Percentiles rank a stretch among this genome's conserved stretches.
These are phyloP conservation scores for Starmerella scarabaei DNA, from an alignment of 805 yeast genomes.

Conservation along the genomic window DNA sequence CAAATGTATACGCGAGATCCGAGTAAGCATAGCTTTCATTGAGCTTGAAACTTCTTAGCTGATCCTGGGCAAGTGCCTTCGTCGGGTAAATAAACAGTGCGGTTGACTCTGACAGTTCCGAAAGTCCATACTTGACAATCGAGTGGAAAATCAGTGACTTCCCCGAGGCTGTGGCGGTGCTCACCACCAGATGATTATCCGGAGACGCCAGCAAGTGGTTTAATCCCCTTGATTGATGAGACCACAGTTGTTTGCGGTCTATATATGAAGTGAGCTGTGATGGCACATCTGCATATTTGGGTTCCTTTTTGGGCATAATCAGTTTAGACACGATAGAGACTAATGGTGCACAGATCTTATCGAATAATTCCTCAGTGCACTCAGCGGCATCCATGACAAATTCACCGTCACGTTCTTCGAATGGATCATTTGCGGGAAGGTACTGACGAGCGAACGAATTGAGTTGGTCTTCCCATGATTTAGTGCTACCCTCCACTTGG, in stretches of 20 bases:
- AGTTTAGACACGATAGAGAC: constrained; percentile 44
- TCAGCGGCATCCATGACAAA: not conserved
- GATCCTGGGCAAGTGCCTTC: constrained; percentile 95
- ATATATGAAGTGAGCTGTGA: constrained; percentile 30
- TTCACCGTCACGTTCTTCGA: not conserved
- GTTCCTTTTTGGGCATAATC: constrained; percentile 31
- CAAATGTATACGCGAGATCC: constrained; percentile 57
- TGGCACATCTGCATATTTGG: constrained; percentile 20
- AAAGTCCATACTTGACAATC: constrained; percentile 47
- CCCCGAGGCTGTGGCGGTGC: constrained; percentile 96
- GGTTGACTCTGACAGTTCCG: constrained; percentile 36
- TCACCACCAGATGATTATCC: constrained; percentile 61
- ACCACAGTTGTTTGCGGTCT: constrained; percentile 43
- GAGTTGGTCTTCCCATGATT: not conserved
- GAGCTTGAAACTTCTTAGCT: constrained; percentile 55
- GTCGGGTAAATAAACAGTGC: constrained; percentile 91
- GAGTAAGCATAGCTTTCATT: constrained; percentile 22
- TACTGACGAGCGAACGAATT: not conserved
- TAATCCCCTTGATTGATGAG: constrained; percentile 74
- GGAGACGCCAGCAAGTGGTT: constrained; percentile 30
- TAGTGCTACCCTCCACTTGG: not conserved
- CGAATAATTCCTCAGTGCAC: not conserved
- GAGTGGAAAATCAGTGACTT: constrained; percentile 85
- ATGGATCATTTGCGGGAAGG: not conserved
- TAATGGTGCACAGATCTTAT: constrained; percentile 3